A percentile compares a stretch with the other conserved stretches of the same genome.
phyloP scores from a whole-genome alignment of 805 yeast genomes.

The Millerago galiae region DNA sequence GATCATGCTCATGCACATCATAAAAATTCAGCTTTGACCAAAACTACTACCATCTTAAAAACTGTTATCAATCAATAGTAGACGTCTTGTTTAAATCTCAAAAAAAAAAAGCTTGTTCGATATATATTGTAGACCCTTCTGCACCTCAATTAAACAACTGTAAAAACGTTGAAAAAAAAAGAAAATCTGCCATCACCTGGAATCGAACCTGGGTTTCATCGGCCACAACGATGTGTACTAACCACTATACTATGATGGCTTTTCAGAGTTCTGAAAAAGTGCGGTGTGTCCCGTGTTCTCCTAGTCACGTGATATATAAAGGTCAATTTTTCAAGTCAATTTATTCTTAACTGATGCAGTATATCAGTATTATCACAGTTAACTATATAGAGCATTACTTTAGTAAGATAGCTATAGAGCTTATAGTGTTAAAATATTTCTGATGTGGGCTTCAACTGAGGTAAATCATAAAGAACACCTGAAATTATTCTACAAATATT shows the following conservation, averaged over 20 bases:
- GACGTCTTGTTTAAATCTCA: neutral
- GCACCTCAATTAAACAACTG: neutral
- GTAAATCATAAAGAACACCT: too few relatives aligned
- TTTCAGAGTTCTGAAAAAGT: neutral
- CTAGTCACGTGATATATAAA: neutral
- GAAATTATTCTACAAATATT: too few relatives aligned
- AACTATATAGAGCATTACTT: too few relatives aligned
- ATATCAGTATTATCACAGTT: too few relatives aligned
- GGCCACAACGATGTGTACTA: slow-evolving; percentile 70
- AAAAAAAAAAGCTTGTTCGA: neutral
- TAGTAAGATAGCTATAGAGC: too few relatives aligned
- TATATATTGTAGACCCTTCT: too few relatives aligned
- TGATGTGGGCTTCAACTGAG: too few relatives aligned
- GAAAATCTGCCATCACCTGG: slow-evolving; percentile 59
- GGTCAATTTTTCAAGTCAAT: too few relatives aligned
- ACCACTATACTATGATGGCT: slow-evolving; percentile 55
- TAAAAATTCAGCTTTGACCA: slow-evolving; percentile 1
- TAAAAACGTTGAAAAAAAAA: slow-evolving; percentile 6
- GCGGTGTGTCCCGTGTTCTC: neutral
- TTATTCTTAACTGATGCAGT: too few relatives aligned
- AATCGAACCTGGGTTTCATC: slow-evolving; percentile 70
- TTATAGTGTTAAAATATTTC: too few relatives aligned
- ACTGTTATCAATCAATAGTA: slow-evolving; percentile 3
- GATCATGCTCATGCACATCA: slow-evolving; percentile 11
- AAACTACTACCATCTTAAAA: slow-evolving; percentile 9